Evolutionary conservation across 1,284 basidiomycete genomes (phyloP).

Genomic region (Termitomyces sp.): DNA sequence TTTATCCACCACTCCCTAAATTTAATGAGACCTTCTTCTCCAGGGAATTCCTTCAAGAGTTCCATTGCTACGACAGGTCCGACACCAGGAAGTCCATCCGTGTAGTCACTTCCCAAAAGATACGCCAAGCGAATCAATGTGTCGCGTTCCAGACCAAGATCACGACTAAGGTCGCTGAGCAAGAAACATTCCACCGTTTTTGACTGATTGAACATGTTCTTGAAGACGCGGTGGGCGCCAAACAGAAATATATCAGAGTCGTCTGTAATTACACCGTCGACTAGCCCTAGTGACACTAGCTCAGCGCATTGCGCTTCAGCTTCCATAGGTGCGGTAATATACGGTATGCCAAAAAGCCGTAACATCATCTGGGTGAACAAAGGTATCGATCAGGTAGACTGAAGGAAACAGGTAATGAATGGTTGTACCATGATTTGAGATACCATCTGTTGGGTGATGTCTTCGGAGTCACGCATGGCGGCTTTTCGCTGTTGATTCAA

Average conservation of each 20-base stretch:
- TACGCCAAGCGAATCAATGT: conserved; percentile 89
- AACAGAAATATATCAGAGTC: conserved; percentile 99
- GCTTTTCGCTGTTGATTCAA: conserved; percentile 83
- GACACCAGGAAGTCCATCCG: conserved; percentile 91
- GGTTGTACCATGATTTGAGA: conserved; percentile 83
- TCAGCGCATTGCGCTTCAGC: conserved; percentile 99
- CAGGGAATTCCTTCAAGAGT: conserved; percentile 85
- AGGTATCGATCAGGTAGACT: conserved; percentile 5
- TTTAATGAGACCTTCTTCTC: conserved; percentile 73
- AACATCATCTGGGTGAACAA: conserved; percentile 61
- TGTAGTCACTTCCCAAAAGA: conserved; percentile 95
- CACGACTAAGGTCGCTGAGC: conserved; percentile 78
- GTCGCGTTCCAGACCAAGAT: conserved; percentile 85
- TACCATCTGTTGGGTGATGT: conserved; percentile 93
- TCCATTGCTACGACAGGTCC: conserved; percentile 98
- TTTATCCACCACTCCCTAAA: conserved; percentile 96
- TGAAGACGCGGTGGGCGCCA: conserved; percentile 89
- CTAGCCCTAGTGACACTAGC: conserved; percentile 79
- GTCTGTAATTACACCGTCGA: conserved; percentile 98
- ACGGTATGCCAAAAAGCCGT: conserved; percentile 94
- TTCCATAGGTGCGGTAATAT: conserved; percentile 98
- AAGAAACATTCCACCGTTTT: conserved; percentile 98
- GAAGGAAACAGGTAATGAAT: neutral
- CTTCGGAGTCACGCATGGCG: conserved; percentile 91
- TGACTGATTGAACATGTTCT: conserved; percentile 99